These are phyloP conservation scores for Metarhizium album DNA, from an alignment of 2,329 filamentous ascomycete species.

Conservation along the genomic window DNA sequence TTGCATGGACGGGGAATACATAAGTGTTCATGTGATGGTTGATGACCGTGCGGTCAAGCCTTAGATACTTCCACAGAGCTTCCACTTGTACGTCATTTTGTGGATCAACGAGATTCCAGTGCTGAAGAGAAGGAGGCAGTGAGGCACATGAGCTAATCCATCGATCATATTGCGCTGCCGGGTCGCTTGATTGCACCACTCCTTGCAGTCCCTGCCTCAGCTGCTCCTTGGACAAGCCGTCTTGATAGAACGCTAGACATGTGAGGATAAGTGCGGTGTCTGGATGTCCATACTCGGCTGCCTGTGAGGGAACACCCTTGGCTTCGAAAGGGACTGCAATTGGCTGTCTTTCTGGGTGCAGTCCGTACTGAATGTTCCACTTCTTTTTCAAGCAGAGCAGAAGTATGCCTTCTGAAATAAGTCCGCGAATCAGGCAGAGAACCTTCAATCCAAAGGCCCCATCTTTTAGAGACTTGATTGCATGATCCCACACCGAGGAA, in stretches of 20 bases:
- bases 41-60: neutral
- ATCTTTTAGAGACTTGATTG: too few species aligned
- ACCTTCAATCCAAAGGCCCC: too few species aligned
- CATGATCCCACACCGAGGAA: too few species aligned
- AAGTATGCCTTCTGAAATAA: too few species aligned
- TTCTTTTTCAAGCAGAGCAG: too few species aligned
- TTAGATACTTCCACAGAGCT: neutral
- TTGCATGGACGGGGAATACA: constrained; percentile 49
- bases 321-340: neutral
- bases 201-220: neutral
- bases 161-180: neutral
- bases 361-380: too few species aligned
- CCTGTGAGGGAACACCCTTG: neutral
- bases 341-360: too few species aligned
- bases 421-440: too few species aligned
- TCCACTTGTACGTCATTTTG: neutral
- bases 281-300: neutral
- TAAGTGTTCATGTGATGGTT: constrained; percentile 15
- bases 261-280: neutral
- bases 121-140: neutral
- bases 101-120: neutral
- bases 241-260: neutral
- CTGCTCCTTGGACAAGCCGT: neutral
- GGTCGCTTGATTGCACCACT: neutral
- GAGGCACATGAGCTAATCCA: neutral